These are phyloP conservation scores for Baudoinia panamericana DNA, from an alignment of 495 filamentous ascomycete species.

Conservation along the genomic window DNA sequence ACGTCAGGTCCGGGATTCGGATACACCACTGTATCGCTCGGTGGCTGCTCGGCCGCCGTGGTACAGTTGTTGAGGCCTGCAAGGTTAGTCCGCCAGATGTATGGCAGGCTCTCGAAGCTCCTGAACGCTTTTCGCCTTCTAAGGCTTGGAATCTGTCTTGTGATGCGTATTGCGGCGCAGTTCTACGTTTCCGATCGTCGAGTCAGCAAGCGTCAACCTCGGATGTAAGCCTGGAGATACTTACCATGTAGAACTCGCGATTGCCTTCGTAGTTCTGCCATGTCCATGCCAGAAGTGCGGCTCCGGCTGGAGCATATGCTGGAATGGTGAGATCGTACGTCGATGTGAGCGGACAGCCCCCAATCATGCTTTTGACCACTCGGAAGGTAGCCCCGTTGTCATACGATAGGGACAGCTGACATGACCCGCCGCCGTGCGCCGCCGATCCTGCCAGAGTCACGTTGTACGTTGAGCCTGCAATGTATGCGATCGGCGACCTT, in stretches of 20 bases:
- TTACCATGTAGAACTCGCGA: slow-evolving; percentile 58
- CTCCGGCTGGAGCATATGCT: slow-evolving; percentile 41
- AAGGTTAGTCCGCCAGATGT: slow-evolving; percentile 48
- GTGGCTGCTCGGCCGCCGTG: slow-evolving; percentile 43
- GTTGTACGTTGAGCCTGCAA: slow-evolving; percentile 43
- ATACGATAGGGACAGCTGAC: slow-evolving; percentile 51
- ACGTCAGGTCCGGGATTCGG: slow-evolving; percentile 62
- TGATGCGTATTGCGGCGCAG: slow-evolving; percentile 46
- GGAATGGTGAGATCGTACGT: slow-evolving; percentile 54
- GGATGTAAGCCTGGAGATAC: too few relatives aligned
- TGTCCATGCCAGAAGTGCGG: slow-evolving; percentile 50
- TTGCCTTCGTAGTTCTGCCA: slow-evolving; percentile 55
- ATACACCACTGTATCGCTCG: too few relatives aligned
- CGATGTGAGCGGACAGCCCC: slow-evolving; percentile 42
- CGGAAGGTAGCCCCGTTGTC: slow-evolving; percentile 48
- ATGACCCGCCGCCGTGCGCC: slow-evolving; percentile 49
- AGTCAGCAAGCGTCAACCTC: too few relatives aligned
- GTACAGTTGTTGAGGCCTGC: slow-evolving; percentile 33
- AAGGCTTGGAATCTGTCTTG: slow-evolving; percentile 18
- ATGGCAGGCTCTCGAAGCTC: slow-evolving; percentile 40
- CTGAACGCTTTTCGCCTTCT: slow-evolving; percentile 2
- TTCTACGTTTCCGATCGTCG: too few relatives aligned
- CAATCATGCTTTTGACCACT: slow-evolving; percentile 53
- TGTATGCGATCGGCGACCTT: slow-evolving; percentile 38
- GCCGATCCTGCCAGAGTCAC: slow-evolving; percentile 47